A percentile compares a stretch with the other conserved stretches of the same genome.
These are phyloP conservation scores for Coffea canephora DNA, from an alignment of 257 asterid species.

Conservation along the genomic window DNA sequence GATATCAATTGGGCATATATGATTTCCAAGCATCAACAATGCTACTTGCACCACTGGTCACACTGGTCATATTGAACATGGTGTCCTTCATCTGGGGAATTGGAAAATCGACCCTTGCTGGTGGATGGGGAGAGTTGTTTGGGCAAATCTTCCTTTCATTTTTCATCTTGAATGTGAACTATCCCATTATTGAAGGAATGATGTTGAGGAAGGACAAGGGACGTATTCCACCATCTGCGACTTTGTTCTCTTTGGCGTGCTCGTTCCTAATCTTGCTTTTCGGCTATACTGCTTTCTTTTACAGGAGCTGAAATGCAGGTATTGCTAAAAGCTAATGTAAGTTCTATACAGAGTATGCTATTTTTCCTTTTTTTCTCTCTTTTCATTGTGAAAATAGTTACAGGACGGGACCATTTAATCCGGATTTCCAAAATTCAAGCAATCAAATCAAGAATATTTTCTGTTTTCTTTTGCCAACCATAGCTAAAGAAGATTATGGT, in stretches of 20 bases:
- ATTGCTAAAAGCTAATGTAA: neutral
- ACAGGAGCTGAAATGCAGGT: neutral
- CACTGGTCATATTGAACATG: constrained; percentile 35
- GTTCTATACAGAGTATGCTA: neutral
- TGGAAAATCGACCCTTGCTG: constrained; percentile 18
- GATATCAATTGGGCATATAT: constrained; percentile 37
- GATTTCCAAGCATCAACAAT: constrained; percentile 50
- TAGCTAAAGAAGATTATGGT: no score
- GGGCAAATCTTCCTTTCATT: constrained; percentile 42
- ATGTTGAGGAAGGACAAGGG: constrained; percentile 52
- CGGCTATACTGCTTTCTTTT: neutral
- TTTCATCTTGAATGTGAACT: constrained; percentile 43
- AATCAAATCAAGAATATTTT: neutral
- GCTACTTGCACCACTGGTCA: constrained; percentile 45
- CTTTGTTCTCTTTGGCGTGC: constrained; percentile 24
- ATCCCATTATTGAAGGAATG: constrained; percentile 57
- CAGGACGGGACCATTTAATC: neutral
- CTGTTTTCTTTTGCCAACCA: neutral
- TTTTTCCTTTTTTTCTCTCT: neutral
- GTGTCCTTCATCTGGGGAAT: constrained; percentile 33
- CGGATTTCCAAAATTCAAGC: neutral
- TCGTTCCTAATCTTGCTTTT: neutral
- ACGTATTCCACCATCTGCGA: constrained; percentile 28
- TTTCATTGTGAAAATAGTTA: neutral
- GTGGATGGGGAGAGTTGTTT: constrained; percentile 27